Evolutionary conservation across 1,139 yeast species (phyloP).

Genomic region (Eremothecium coryli): DNA sequence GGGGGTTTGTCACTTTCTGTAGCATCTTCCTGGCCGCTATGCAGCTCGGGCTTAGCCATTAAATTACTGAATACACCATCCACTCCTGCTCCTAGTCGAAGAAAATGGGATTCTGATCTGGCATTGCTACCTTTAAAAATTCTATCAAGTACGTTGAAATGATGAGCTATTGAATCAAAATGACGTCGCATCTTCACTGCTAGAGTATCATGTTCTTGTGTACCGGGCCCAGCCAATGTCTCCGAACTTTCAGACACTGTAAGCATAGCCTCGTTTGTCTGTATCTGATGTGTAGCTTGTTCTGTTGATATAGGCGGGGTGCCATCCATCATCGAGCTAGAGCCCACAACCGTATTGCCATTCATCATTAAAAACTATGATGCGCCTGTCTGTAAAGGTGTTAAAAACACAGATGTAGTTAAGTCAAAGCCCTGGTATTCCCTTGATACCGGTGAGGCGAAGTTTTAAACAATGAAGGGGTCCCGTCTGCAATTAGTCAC

Average conservation of each 20-base stretch:
- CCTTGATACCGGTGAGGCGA: no score
- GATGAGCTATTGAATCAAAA: slow-evolving; percentile 20
- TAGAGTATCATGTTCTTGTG: slow-evolving; percentile 1
- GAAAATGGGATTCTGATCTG: slow-evolving; percentile 5
- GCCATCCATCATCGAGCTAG: neutral
- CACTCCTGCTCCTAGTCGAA: slow-evolving; percentile 23
- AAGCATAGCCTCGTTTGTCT: neutral
- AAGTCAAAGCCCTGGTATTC: no score
- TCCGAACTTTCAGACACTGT: neutral
- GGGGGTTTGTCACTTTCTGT: slow-evolving; percentile 64
- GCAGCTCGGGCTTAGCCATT: slow-evolving; percentile 77
- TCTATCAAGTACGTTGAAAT: slow-evolving; percentile 34
- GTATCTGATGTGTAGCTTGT: neutral
- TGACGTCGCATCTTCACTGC: slow-evolving; percentile 7
- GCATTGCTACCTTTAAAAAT: slow-evolving; percentile 21
- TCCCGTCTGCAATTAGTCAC: no score
- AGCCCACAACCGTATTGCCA: neutral
- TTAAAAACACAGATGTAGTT: no score
- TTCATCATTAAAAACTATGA: neutral
- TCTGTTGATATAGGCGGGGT: neutral
- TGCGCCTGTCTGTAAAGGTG: no score
- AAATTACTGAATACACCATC: slow-evolving; percentile 93
- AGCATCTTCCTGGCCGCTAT: slow-evolving; percentile 14
- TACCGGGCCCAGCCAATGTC: neutral
- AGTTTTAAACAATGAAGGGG: no score